These are phyloP conservation scores for Rugonectria rugulosa DNA, from an alignment of 2,329 filamentous ascomycete genomes.

Conservation along the genomic window DNA sequence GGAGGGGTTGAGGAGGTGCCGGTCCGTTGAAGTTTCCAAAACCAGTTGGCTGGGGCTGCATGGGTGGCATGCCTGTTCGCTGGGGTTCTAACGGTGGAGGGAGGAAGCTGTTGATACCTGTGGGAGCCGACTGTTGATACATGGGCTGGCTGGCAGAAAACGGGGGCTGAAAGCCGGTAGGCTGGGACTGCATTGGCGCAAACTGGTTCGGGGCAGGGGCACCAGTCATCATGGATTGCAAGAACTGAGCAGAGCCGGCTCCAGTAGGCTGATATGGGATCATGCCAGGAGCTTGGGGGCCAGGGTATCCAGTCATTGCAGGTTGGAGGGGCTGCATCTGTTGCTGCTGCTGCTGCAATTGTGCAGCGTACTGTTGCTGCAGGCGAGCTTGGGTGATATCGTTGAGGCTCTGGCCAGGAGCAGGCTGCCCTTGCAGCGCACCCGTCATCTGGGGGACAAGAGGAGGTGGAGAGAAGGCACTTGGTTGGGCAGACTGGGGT, in stretches of 20 bases:
- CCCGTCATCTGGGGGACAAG: slow-evolving; percentile 89
- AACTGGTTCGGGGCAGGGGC: slow-evolving; percentile 52
- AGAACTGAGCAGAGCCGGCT: slow-evolving; percentile 44
- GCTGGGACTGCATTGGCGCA: slow-evolving; percentile 64
- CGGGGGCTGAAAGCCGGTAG: slow-evolving; percentile 65
- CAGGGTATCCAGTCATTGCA: slow-evolving; percentile 45
- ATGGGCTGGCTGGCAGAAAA: slow-evolving; percentile 56
- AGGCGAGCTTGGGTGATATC: slow-evolving; percentile 73
- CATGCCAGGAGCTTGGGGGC: slow-evolving; percentile 47
- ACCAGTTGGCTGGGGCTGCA: slow-evolving; percentile 59
- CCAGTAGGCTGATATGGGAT: slow-evolving; percentile 50
- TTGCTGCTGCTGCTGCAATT: slow-evolving; percentile 52
- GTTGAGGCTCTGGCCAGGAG: slow-evolving; percentile 77
- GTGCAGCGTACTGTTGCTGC: slow-evolving; percentile 66
- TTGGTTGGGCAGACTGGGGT: slow-evolving; percentile 80
- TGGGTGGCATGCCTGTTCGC: slow-evolving; percentile 58
- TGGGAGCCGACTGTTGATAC: slow-evolving; percentile 49
- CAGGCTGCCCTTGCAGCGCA: slow-evolving; percentile 64
- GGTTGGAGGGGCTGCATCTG: slow-evolving; percentile 53
- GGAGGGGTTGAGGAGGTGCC: slow-evolving; percentile 52
- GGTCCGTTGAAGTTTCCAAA: slow-evolving; percentile 58
- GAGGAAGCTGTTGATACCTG: slow-evolving; percentile 64
- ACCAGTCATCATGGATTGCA: slow-evolving; percentile 61
- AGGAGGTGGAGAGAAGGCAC: slow-evolving; percentile 75
- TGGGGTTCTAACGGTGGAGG: slow-evolving; percentile 68